These are phyloP conservation scores for Dothidotthia symphoricarpi DNA, from an alignment of 2,329 filamentous ascomycete genomes.

Conservation along the genomic window DNA sequence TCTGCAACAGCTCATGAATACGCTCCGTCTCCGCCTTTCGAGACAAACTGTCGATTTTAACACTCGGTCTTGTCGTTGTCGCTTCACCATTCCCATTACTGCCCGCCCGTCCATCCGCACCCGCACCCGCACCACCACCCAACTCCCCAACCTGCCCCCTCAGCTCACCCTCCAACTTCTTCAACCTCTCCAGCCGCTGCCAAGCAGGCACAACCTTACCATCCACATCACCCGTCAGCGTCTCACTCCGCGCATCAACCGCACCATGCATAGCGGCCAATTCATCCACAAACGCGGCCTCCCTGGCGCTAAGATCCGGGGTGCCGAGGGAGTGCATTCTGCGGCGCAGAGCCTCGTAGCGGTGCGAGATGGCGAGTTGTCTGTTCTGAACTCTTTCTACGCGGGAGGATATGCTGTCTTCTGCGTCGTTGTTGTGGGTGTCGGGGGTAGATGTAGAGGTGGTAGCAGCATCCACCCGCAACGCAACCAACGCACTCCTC, in stretches of 20 bases:
- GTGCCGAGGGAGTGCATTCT: conserved; percentile 51
- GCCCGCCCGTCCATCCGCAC: conserved; percentile 18
- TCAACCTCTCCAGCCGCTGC: conserved; percentile 59
- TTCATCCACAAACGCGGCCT: conserved; percentile 60
- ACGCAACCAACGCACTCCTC: conserved; percentile 64
- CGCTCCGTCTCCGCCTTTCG: conserved; percentile 37
- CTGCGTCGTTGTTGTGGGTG: conserved; percentile 46
- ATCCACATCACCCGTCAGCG: conserved; percentile 33
- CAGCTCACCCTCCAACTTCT: conserved; percentile 55
- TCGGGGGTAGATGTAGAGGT: conserved; percentile 43
- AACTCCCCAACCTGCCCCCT: conserved; percentile 27
- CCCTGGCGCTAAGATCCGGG: conserved; percentile 61
- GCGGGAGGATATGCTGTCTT: conserved; percentile 57
- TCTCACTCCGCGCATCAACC: conserved; percentile 33
- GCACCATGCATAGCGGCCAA: conserved; percentile 47
- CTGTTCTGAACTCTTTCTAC: conserved; percentile 55
- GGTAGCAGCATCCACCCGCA: conserved; percentile 65
- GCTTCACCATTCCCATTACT: conserved; percentile 13
- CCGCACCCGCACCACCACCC: no score
- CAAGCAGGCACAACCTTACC: conserved; percentile 42
- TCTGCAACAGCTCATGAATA: conserved; percentile 34
- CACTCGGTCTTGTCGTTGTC: conserved; percentile 9
- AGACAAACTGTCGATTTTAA: conserved; percentile 29
- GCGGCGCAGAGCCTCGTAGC: conserved; percentile 60
- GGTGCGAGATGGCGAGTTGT: conserved; percentile 57